Conservation (phyloP, 352 stramenopile genomes). For the Albugo candida region DNA sequence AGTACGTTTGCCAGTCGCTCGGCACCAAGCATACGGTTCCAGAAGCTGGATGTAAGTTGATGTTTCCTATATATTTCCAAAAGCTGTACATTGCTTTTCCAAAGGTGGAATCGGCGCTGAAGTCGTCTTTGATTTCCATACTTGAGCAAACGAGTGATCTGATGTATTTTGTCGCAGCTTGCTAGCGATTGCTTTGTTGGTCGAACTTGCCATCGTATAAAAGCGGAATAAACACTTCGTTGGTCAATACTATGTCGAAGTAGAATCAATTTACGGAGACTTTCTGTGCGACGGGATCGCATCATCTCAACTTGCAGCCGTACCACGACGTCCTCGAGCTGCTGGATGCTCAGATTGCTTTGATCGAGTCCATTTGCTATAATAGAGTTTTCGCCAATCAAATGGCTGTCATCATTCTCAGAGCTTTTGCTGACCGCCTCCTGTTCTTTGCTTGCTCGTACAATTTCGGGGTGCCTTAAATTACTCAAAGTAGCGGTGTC, state of each 20-base stretch:
- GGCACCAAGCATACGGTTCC: constrained; percentile 46
- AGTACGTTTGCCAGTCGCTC: constrained; percentile 32
- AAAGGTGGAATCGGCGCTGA: constrained; percentile 19
- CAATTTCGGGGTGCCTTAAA: too few species aligned
- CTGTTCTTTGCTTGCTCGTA: too few species aligned
- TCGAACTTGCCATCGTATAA: constrained; percentile 18
- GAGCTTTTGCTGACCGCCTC: too few species aligned
- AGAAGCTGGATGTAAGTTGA: constrained; percentile 9
- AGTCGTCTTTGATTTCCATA: constrained; percentile 16
- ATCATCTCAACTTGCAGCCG: constrained; percentile 40
- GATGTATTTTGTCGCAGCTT: constrained; percentile 16
- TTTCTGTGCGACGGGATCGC: constrained; percentile 36
- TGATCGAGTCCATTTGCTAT: too few species aligned
- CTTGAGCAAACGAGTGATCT: constrained; percentile 20
- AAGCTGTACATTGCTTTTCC: constrained; percentile 18
- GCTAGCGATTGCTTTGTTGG: constrained; percentile 11
- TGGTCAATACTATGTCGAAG: constrained; percentile 26
- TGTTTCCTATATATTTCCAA: constrained; percentile 5
- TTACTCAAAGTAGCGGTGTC: too few species aligned
- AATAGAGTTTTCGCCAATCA: too few species aligned
- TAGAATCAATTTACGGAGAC: constrained; percentile 32
- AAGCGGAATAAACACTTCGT: constrained; percentile 12
- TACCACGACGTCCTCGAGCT: constrained; percentile 37
- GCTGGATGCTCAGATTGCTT: too few species aligned
- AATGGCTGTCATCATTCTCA: too few species aligned